Conservation (phyloP, 768 basidiomycete genomes). For the Roridomyces roridus region DNA sequence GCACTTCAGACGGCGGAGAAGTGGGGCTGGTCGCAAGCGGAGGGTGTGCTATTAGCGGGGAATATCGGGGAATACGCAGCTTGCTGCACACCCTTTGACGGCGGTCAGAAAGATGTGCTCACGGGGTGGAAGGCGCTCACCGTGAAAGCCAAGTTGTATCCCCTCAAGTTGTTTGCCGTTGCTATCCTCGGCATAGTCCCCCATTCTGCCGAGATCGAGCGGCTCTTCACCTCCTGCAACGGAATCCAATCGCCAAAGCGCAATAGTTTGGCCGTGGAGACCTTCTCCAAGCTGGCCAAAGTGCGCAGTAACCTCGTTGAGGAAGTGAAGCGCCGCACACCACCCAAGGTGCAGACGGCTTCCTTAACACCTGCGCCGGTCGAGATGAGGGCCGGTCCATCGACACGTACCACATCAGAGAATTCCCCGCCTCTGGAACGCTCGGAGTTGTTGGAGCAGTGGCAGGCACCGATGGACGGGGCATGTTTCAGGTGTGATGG, state of each 20-base stretch:
- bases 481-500: too few relatives aligned
- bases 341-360: too few relatives aligned
- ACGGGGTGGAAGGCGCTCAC: slow-evolving; percentile 32
- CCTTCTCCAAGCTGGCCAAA: slow-evolving; percentile 23
- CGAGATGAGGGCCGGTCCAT: too few relatives aligned
- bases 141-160: neutral
- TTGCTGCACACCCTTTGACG: slow-evolving; percentile 27
- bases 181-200: slow-evolving; percentile 31
- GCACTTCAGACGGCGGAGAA: slow-evolving; percentile 26
- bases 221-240: slow-evolving; percentile 28
- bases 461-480: too few relatives aligned
- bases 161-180: slow-evolving; percentile 28
- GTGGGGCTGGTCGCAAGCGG: slow-evolving; percentile 31
- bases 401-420: too few relatives aligned
- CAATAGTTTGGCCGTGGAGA: slow-evolving; percentile 24
- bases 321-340: too few relatives aligned
- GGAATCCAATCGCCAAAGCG: slow-evolving; percentile 24
- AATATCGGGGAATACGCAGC: slow-evolving; percentile 31
- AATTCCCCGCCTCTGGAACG: too few relatives aligned
- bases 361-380: too few relatives aligned
- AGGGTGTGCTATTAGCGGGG: slow-evolving; percentile 21
- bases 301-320: slow-evolving; percentile 19
- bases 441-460: too few relatives aligned
- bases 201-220: slow-evolving; percentile 33
- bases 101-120: slow-evolving; percentile 25